Base-by-base conservation (phyloP, 768 basidiomycete species). In the Daedaleopsis sinensis region DNA sequence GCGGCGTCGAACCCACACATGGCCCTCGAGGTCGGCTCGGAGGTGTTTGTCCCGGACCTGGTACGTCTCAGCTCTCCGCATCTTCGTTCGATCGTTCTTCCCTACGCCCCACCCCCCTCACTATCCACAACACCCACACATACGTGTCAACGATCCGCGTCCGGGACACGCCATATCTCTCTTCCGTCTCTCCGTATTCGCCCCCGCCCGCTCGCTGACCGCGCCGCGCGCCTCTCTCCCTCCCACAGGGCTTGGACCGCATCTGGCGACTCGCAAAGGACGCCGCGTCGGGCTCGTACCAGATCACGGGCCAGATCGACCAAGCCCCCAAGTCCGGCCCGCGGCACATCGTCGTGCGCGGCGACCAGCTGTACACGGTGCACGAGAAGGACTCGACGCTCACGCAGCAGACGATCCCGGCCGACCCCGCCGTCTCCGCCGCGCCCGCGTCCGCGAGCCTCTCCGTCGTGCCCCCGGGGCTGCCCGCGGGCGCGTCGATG, bases 1-100 rank as follows among this genome's bases (percentile, higher is more conserved):
- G 62, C 67, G 16, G 74, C 76, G 9, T 86, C 88, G 2, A 82
- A 88, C 70, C 88, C 90, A 19, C 89, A 90, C 70, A 86, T 87
- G 86, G 78, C 81, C 1, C 71, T 87, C 43, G 79, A 87, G 71
- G 77, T 84, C 67, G 76, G 77, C 13, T 68, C 68, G 18, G 88
- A 90, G 65, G 68, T 91, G 15, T 78, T 89, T 62, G 77, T 90
- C n/a, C 82, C 88, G 0, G 89, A 90, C 73, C 75, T 89, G 71
- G 88, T 87, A 58, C 57, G 81, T 72, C 36, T 48, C 12, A 23
- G 52, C 23, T 35, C 24, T 15, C 38, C 50, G 36, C 18, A 5
- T 35, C 9, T 27, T 32, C 27, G 27, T 7, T 32, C 27, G 27
- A 32, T 3, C 47, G 15, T n/a, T 43, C 15, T 18, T 32, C 16